These are phyloP conservation scores for Sphaceloma murrayae DNA, from an alignment of 2,329 filamentous ascomycete genomes.

Conservation along the genomic window DNA sequence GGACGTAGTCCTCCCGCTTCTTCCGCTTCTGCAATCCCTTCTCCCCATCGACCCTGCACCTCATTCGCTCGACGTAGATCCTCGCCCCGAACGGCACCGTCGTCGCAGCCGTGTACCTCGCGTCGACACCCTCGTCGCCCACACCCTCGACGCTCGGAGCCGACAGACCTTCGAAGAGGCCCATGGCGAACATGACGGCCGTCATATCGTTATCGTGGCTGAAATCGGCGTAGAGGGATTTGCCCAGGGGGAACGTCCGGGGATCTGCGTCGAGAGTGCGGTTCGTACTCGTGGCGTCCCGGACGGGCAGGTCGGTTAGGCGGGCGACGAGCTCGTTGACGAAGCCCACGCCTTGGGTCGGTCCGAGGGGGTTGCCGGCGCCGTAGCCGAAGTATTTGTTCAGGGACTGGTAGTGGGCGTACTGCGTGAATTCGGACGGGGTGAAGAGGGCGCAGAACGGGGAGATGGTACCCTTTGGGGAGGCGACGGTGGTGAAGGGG, in stretches of 20 bases:
- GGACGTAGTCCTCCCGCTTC: conserved; percentile 56
- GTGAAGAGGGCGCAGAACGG: conserved; percentile 71
- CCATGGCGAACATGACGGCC: conserved; percentile 64
- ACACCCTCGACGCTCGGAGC: conserved; percentile 39
- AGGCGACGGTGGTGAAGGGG: conserved; percentile 70
- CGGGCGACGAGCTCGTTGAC: conserved; percentile 80
- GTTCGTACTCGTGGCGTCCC: conserved; percentile 68
- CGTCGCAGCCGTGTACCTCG: conserved; percentile 65
- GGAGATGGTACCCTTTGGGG: conserved; percentile 47
- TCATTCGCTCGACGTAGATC: conserved; percentile 82
- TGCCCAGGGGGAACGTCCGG: conserved; percentile 61
- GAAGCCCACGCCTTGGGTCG: conserved; percentile 80
- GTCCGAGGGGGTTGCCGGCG: conserved; percentile 64
- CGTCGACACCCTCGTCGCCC: conserved; percentile 43
- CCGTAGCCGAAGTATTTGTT: conserved; percentile 80
- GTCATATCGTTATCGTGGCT: conserved; percentile 86
- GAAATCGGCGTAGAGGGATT: conserved; percentile 73
- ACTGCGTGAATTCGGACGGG: conserved; percentile 58
- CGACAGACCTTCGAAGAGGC: conserved; percentile 60
- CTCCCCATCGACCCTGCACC: conserved; percentile 49
- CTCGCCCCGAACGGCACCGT: conserved; percentile 72
- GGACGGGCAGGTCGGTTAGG: conserved; percentile 58
- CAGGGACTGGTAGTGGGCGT: conserved; percentile 71
- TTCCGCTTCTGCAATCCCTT: conserved; percentile 26
- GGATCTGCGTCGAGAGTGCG: conserved; percentile 59